phyloP scores from a whole-genome alignment of 495 filamentous ascomycete species.

The Darksidea phi region DNA sequence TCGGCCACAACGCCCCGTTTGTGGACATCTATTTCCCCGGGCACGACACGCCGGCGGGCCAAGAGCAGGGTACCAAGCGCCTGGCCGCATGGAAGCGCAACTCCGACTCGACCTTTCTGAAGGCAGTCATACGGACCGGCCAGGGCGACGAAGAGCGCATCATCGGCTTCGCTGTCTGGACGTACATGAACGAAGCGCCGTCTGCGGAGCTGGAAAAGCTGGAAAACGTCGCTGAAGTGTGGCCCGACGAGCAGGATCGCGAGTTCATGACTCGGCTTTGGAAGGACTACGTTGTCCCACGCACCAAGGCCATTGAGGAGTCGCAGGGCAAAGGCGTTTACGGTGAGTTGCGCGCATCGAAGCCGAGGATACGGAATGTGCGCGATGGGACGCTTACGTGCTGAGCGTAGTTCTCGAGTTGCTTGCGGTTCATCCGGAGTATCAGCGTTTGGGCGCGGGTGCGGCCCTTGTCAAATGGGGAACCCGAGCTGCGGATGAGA shows the following conservation, averaged over 20 bases:
- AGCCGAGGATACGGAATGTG: neutral
- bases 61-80: neutral
- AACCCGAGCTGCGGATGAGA: slow-evolving; percentile 5
- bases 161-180: slow-evolving; percentile 14
- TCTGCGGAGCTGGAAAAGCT: slow-evolving; percentile 1
- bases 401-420: slow-evolving; percentile 11
- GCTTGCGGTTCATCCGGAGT: slow-evolving; percentile 14
- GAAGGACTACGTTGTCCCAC: slow-evolving; percentile 7
- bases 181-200: slow-evolving; percentile 1
- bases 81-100: slow-evolving; percentile 1
- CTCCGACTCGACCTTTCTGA: slow-evolving; percentile 10
- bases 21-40: slow-evolving; percentile 12
- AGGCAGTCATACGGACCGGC: neutral
- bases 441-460: slow-evolving; percentile 18
- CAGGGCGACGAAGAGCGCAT: slow-evolving; percentile 1
- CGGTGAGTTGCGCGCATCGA: neutral
- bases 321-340: slow-evolving; percentile 8
- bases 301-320: slow-evolving; percentile 6
- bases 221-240: slow-evolving; percentile 6
- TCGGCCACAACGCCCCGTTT: slow-evolving; percentile 15
- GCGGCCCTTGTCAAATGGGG: slow-evolving; percentile 17
- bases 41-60: slow-evolving; percentile 12
- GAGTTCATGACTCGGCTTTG: slow-evolving; percentile 13
- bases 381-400: too few species aligned
- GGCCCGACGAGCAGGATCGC: slow-evolving; percentile 16